A percentile compares a stretch with the other conserved stretches of the same genome.
Evolutionary conservation across 495 filamentous ascomycete genomes (phyloP).

Genomic region (Jackrogersella minutella): DNA sequence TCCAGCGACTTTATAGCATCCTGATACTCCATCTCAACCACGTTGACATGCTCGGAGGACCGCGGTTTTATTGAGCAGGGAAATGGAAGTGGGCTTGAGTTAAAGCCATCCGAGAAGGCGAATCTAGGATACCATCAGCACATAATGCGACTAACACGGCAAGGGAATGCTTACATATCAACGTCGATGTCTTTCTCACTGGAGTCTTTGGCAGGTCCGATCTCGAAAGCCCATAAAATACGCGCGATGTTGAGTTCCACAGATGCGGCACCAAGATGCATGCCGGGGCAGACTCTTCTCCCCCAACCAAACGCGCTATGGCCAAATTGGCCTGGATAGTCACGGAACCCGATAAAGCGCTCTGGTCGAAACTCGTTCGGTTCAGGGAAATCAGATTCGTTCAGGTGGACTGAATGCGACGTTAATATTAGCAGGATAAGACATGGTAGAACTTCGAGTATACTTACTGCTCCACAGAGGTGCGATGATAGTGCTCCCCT

Average conservation of each 20-base stretch:
- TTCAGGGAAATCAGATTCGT: slow-evolving; percentile 65
- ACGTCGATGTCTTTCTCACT: slow-evolving; percentile 58
- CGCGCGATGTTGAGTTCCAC: slow-evolving; percentile 62
- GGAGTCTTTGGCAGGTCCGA: slow-evolving; percentile 55
- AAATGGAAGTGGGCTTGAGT: slow-evolving; percentile 60
- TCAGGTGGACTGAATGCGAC: slow-evolving; percentile 57
- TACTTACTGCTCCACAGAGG: slow-evolving; percentile 58
- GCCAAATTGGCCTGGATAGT: slow-evolving; percentile 61
- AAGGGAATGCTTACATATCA: slow-evolving; percentile 48
- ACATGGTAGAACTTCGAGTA: slow-evolving; percentile 6
- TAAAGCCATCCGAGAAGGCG: slow-evolving; percentile 61
- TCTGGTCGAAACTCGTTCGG: slow-evolving; percentile 61
- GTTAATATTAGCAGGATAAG: slow-evolving; percentile 9
- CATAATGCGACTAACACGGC: background rate
- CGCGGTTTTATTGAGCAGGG: slow-evolving; percentile 53
- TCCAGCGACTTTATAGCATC: slow-evolving; percentile 42
- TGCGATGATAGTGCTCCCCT: slow-evolving; percentile 62
- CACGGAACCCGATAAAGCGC: slow-evolving; percentile 49
- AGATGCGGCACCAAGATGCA: slow-evolving; percentile 59
- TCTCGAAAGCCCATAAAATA: slow-evolving; percentile 60
- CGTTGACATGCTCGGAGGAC: slow-evolving; percentile 41
- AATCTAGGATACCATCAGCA: slow-evolving; percentile 43
- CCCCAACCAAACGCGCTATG: slow-evolving; percentile 68
- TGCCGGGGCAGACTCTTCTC: slow-evolving; percentile 64
- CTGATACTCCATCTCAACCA: slow-evolving; percentile 45